Conservation (phyloP, 176 grass and related monocot species). For the Poa pratensis region DNA sequence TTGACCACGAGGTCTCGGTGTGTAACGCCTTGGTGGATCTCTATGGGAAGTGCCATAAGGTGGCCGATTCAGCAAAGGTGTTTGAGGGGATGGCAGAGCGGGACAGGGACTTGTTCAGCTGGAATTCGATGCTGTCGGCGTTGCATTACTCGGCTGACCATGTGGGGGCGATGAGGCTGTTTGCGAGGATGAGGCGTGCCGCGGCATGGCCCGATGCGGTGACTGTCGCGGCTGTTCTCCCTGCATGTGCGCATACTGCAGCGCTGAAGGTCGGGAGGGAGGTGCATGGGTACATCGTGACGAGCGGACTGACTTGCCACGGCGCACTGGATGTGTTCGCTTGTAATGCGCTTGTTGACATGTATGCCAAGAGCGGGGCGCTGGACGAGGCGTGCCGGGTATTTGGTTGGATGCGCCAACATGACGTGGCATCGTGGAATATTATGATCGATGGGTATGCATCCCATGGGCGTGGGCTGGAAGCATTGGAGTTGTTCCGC, state of each 20-base stretch:
- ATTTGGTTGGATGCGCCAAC: slow-evolving; percentile 46
- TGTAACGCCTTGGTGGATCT: slow-evolving; percentile 66
- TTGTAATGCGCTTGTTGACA: slow-evolving; percentile 61
- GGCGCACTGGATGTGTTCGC: slow-evolving; percentile 43
- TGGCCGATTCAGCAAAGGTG: slow-evolving; percentile 48
- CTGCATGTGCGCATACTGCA: slow-evolving; percentile 59
- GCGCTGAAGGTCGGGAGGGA: slow-evolving; percentile 52
- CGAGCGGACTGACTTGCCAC: slow-evolving; percentile 45
- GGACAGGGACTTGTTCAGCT: slow-evolving; percentile 61
- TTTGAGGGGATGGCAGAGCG: slow-evolving; percentile 51
- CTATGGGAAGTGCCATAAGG: slow-evolving; percentile 65
- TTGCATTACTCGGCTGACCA: slow-evolving; percentile 64
- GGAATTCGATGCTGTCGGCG: slow-evolving; percentile 76
- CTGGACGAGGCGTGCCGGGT: slow-evolving; percentile 53
- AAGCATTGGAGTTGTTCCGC: slow-evolving; percentile 52
- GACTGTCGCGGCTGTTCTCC: slow-evolving; percentile 58
- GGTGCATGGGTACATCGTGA: slow-evolving; percentile 58
- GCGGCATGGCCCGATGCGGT: slow-evolving; percentile 42
- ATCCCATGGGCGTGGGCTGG: slow-evolving; percentile 56
- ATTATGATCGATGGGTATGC: slow-evolving; percentile 80
- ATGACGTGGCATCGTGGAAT: slow-evolving; percentile 69
- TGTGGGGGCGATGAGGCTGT: slow-evolving; percentile 40
- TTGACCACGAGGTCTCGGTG: slow-evolving; percentile 36
- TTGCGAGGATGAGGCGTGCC: slow-evolving; percentile 48
- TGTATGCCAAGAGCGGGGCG: slow-evolving; percentile 67